phyloP scores from a whole-genome alignment of 148 eudicot genomes.

The Diospyros kaki region DNA sequence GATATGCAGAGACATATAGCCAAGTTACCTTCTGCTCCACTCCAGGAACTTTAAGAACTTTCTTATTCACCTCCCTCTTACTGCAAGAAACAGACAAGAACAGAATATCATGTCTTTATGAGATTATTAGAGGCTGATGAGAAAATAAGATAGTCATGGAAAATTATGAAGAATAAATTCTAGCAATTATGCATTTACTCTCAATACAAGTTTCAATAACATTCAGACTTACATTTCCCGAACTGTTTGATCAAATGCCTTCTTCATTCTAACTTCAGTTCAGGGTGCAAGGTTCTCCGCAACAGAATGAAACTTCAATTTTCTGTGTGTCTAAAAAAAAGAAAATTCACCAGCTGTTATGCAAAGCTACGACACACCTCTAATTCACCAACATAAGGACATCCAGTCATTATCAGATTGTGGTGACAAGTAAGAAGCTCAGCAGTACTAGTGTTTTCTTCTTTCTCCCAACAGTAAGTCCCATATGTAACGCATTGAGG shows the following conservation, averaged over 20 bases:
- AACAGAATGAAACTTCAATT: constrained; percentile 9
- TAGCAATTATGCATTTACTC: not conserved
- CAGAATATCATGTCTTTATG: not conserved
- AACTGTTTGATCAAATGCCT: constrained; percentile 93
- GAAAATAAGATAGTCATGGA: not conserved
- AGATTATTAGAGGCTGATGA: not conserved
- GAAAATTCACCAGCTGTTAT: not conserved
- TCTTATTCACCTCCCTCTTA: constrained; percentile 95
- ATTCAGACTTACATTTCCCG: constrained; percentile 78
- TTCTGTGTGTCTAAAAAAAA: not conserved
- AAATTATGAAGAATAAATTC: not conserved
- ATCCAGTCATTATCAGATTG: not conserved
- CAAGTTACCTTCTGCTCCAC: constrained; percentile 80
- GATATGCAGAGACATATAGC: too few species aligned
- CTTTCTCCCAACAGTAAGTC: constrained; percentile 11
- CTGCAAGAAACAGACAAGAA: constrained; percentile 40
- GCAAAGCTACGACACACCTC: not conserved
- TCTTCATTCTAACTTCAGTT: constrained; percentile 58
- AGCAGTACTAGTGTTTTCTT: not conserved
- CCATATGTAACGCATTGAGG: not conserved
- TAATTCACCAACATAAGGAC: not conserved
- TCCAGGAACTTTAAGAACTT: constrained; percentile 98
- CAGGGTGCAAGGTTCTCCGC: constrained; percentile 17
- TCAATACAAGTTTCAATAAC: constrained; percentile 1
- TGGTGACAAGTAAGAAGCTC: not conserved